Conservation (phyloP, 305 asterid species). For the Ilex paraguariensis region DNA sequence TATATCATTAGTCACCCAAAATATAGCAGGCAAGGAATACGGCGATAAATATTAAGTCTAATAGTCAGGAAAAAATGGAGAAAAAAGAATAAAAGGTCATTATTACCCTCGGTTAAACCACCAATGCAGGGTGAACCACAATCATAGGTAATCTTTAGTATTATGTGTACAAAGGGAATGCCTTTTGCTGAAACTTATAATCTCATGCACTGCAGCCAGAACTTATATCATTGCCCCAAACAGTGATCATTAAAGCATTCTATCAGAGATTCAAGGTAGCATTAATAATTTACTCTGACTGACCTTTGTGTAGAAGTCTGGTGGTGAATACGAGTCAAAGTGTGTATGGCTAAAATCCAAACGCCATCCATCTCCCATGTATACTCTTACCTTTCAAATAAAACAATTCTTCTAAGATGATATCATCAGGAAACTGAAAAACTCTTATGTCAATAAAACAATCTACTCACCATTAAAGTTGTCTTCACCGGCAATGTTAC, state of each 20-base stretch:
- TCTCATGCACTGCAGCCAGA: not conserved
- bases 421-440: not conserved
- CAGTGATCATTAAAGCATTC: not conserved
- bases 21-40: too few species aligned
- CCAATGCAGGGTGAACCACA: not conserved
- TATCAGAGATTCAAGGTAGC: not conserved
- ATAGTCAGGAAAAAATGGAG: too few species aligned
- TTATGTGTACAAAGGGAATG: not conserved
- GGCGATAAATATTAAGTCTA: too few species aligned
- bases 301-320: constrained; percentile 95
- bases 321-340: constrained; percentile 89
- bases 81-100: too few species aligned
- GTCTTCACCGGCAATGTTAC: constrained; percentile 59
- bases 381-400: constrained; percentile 55
- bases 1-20: too few species aligned
- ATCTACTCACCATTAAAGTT: constrained; percentile 62
- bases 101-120: not conserved
- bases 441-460: not conserved
- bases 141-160: not conserved
- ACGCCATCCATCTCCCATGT: constrained; percentile 99
- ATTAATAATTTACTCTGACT: constrained; percentile 1
- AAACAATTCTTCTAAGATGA: not conserved
- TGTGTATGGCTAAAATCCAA: constrained; percentile 98
- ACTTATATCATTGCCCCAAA: not conserved
- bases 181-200: not conserved